phyloP scores from a whole-genome alignment of 2,329 filamentous ascomycete genomes.

The Trichophyton equinum region DNA sequence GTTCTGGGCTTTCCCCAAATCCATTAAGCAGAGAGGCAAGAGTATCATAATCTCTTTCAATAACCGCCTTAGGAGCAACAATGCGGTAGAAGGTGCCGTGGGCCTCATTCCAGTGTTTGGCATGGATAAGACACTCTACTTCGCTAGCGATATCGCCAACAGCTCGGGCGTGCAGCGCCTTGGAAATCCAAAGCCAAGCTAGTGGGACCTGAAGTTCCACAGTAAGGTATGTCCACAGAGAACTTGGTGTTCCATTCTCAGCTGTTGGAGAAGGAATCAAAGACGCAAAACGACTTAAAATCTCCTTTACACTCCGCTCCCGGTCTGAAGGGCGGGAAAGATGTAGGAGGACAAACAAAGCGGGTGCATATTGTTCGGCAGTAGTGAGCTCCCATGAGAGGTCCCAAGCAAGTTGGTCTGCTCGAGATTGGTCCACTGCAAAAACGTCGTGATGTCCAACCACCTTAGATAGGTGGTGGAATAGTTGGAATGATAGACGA shows the following conservation, averaged over 20 bases:
- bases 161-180: slow-evolving; percentile 68
- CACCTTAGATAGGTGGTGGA: slow-evolving; percentile 48
- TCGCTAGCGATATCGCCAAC: slow-evolving; percentile 57
- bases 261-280: slow-evolving; percentile 48
- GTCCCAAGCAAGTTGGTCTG: slow-evolving; percentile 53
- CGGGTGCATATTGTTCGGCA: slow-evolving; percentile 54
- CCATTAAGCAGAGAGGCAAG: slow-evolving; percentile 57
- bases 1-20: slow-evolving; percentile 51
- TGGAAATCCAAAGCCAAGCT: slow-evolving; percentile 75
- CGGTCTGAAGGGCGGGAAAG: slow-evolving; percentile 53
- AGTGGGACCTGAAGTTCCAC: slow-evolving; percentile 57
- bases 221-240: slow-evolving; percentile 48
- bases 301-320: slow-evolving; percentile 55
- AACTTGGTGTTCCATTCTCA: slow-evolving; percentile 28
- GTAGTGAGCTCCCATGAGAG: slow-evolving; percentile 43
- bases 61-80: slow-evolving; percentile 70
- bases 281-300: slow-evolving; percentile 59
- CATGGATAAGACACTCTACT: slow-evolving; percentile 67
- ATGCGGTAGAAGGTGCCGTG: slow-evolving; percentile 69
- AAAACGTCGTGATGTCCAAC: slow-evolving; percentile 38
- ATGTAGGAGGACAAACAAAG: slow-evolving; percentile 66
- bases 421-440: slow-evolving; percentile 44
- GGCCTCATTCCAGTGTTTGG: slow-evolving; percentile 63
- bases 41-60: slow-evolving; percentile 64
- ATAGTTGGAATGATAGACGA: slow-evolving; percentile 74